These are phyloP conservation scores for Pyrus betulifolia DNA, from an alignment of 306 rosid species.

Conservation along the genomic window DNA sequence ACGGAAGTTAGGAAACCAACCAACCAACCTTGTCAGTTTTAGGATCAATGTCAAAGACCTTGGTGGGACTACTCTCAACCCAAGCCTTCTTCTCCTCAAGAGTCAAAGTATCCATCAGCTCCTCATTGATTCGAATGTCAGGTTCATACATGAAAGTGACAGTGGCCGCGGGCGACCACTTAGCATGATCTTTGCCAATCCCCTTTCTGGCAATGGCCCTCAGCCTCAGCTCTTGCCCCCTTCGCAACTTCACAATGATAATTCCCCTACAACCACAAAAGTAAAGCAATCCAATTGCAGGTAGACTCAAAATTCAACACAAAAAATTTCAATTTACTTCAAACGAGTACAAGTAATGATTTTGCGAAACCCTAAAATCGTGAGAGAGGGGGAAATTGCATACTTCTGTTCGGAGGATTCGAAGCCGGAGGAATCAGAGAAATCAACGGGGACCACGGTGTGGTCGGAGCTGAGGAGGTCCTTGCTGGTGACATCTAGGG, in stretches of 20 bases:
- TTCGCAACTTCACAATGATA: slow-evolving; percentile 79
- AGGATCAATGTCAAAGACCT: slow-evolving; percentile 69
- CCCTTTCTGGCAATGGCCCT: slow-evolving; percentile 97
- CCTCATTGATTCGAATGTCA: slow-evolving; percentile 75
- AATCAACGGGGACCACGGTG: slow-evolving; percentile 85
- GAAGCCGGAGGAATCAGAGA: slow-evolving; percentile 42
- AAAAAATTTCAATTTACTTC: neutral
- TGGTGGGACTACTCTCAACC: slow-evolving; percentile 92
- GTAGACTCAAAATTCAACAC: neutral
- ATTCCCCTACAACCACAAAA: slow-evolving; percentile 51
- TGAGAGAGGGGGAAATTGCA: neutral
- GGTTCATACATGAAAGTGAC: slow-evolving; percentile 97
- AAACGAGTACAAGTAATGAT: neutral
- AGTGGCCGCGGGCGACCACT: slow-evolving; percentile 98
- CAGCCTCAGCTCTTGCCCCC: slow-evolving; percentile 91
- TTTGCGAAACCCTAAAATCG: neutral
- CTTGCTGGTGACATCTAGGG: slow-evolving; percentile 81
- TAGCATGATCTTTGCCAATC: slow-evolving; percentile 96
- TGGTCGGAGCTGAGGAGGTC: slow-evolving; percentile 84
- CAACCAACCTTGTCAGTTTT: slow-evolving; percentile 62
- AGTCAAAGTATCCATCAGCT: slow-evolving; percentile 75
- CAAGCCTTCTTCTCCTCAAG: slow-evolving; percentile 70
- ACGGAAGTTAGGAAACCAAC: neutral
- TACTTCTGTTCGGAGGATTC: slow-evolving; percentile 55
- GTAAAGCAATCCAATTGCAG: neutral